These are phyloP conservation scores for Kalmanozyma brasiliensis DNA, from an alignment of 1,284 basidiomycete species.

Conservation along the genomic window DNA sequence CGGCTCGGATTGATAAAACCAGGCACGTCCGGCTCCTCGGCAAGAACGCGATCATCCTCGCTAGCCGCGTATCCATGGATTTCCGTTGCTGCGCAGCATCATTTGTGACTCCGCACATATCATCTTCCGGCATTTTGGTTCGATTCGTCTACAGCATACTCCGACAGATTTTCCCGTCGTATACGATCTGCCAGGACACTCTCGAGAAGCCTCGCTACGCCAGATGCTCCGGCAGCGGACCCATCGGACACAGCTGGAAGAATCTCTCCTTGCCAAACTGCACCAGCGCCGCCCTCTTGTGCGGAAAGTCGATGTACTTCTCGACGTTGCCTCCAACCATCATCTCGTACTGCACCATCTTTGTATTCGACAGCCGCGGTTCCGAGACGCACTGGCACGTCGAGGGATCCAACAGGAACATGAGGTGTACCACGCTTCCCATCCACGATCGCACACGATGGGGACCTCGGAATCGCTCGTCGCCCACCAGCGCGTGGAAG, in stretches of 20 bases:
- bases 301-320: constrained; percentile 60
- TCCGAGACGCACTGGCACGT: constrained; percentile 58
- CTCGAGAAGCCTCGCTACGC: too few relatives aligned
- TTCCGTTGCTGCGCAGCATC: too few relatives aligned
- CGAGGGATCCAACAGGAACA: constrained; percentile 59
- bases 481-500: constrained; percentile 64
- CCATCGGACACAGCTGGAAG: constrained; percentile 64
- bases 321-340: constrained; percentile 65
- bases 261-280: constrained; percentile 57
- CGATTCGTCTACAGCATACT: too few relatives aligned
- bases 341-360: constrained; percentile 64
- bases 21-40: too few relatives aligned
- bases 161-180: neutral
- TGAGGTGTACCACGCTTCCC: constrained; percentile 61
- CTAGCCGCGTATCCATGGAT: too few relatives aligned
- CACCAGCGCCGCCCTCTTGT: constrained; percentile 64
- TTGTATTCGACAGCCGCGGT: constrained; percentile 59
- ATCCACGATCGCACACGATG: constrained; percentile 64
- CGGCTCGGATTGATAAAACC: too few relatives aligned
- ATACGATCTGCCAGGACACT: neutral
- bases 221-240: constrained; percentile 38
- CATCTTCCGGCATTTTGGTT: too few relatives aligned
- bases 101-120: too few relatives aligned
- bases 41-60: too few relatives aligned
- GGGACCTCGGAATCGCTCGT: constrained; percentile 60